A percentile compares a stretch with the other conserved stretches of the same genome.
phyloP scores from a whole-genome alignment of 2,329 filamentous ascomycete species.

The Ceratocystis diversiconidia region DNA sequence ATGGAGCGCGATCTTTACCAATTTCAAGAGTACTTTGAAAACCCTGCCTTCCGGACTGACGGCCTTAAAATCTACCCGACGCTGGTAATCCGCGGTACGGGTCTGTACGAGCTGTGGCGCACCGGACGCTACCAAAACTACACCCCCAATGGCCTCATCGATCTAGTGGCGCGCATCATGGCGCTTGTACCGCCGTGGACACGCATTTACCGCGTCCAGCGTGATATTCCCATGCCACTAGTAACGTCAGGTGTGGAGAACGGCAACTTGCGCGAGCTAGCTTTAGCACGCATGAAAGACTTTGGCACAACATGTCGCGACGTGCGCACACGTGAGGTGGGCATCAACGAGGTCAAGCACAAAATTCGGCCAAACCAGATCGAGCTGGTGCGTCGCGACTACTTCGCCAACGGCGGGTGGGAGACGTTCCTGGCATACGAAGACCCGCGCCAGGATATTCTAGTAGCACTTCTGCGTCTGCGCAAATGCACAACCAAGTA shows the following conservation, averaged over 20 bases:
- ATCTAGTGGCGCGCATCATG: constrained; percentile 89
- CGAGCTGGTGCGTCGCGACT: constrained; percentile 86
- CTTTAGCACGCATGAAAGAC: constrained; percentile 95
- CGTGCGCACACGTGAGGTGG: constrained; percentile 88
- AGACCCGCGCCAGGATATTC: constrained; percentile 94
- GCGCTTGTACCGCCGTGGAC: constrained; percentile 95
- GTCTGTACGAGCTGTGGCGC: constrained; percentile 92
- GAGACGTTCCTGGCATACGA: constrained; percentile 97
- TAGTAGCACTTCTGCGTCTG: constrained; percentile 78
- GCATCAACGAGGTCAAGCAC: constrained; percentile 98
- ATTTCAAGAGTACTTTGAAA: constrained; percentile 96
- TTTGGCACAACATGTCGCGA: constrained; percentile 95
- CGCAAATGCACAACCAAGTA: constrained; percentile 84
- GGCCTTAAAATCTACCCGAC: constrained; percentile 97
- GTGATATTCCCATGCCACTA: constrained; percentile 98
- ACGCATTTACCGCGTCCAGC: constrained; percentile 92
- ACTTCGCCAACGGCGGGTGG: constrained; percentile 91
- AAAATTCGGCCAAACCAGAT: constrained; percentile 95
- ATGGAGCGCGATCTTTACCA: constrained; percentile 97
- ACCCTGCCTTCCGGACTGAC: constrained; percentile 87
- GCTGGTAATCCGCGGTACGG: constrained; percentile 88
- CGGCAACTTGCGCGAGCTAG: constrained; percentile 84
- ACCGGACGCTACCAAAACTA: constrained; percentile 98
- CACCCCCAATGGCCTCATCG: constrained; percentile 89
- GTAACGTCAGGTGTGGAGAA: constrained; percentile 99